Evolutionary conservation across 75 land plant species (phyloP), one percentile per base, ranked within the genome.

Genomic region (Pinus albicaulis): DNA sequence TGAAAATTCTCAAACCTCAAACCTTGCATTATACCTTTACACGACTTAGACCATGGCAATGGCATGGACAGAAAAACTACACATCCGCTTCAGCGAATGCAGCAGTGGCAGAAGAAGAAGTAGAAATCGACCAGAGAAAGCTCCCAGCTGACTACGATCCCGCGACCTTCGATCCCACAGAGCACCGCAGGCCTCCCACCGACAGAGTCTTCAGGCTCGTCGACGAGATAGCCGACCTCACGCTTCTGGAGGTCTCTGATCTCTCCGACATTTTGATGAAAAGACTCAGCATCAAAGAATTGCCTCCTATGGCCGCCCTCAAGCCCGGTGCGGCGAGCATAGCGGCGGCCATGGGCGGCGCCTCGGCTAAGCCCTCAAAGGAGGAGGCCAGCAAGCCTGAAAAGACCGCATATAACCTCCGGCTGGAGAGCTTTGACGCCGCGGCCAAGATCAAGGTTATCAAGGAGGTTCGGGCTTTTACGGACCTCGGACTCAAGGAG

Each of bases 141-240:
- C 90, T 90, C 7, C 94, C 94, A 16, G 80, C 92, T 25, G 89
- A 92, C 72, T 92, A 89, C 62, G 86, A 92, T 80, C 92, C 94
- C 5, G 74, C 83, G 12, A 92, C 19, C 64, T 92, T 84, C 66
- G 92, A 94, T 71, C 88, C 89, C 31, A 61, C 89, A 13, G 83
- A 85, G 83, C 90, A 85, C 59, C 87, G 87, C 12, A 80, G 78
- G 31, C 89, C 89, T 23, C 98, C 96, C 8, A 82, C 94, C 15
- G 88, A 83, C 20, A 87, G 85, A 31, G 89, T 95, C 11, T 86
- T 84, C 36, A 79, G 88, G 71, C 93, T 93, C 25, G 97, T 92
- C 19, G 90, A 95, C 56, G 97, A 95, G 38, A 71, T 95, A 8
- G 73, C 94, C 0, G 70, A 72, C 26, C 92, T 95, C 34, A 86